These are phyloP conservation scores for Cyclotella distinguenda DNA, from an alignment of 108 stramenopile genomes.

Conservation along the genomic window DNA sequence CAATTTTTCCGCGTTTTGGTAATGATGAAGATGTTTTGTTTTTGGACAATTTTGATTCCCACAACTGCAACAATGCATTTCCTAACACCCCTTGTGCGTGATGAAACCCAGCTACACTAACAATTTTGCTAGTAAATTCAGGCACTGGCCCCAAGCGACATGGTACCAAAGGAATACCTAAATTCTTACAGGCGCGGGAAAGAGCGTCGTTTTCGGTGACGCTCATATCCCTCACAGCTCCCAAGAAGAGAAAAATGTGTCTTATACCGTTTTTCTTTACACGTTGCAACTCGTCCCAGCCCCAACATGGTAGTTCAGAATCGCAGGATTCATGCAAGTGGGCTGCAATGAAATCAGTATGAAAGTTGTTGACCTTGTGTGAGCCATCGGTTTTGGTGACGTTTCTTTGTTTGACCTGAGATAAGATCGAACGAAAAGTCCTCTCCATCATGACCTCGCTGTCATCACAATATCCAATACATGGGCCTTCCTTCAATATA, in stretches of 20 bases:
- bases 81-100: slow-evolving; percentile 37
- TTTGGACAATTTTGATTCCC: slow-evolving; percentile 14
- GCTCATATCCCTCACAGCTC: slow-evolving; percentile 78
- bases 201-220: slow-evolving; percentile 50
- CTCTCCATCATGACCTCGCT: slow-evolving; percentile 24
- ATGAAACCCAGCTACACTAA: slow-evolving; percentile 67
- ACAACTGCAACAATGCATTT: slow-evolving; percentile 35
- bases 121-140: slow-evolving; percentile 77
- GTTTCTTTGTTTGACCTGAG: background rate
- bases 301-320: slow-evolving; percentile 69
- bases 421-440: slow-evolving; percentile 20
- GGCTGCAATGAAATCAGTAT: slow-evolving; percentile 48
- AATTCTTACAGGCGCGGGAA: slow-evolving; percentile 35
- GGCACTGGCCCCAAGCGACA: slow-evolving; percentile 71
- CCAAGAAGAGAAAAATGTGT: slow-evolving; percentile 60
- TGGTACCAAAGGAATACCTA: slow-evolving; percentile 48
- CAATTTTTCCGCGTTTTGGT: slow-evolving; percentile 4
- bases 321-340: slow-evolving; percentile 71
- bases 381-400: background rate
- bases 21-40: background rate
- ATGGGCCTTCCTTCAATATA: background rate
- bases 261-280: slow-evolving; percentile 10
- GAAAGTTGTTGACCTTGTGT: slow-evolving; percentile 5
- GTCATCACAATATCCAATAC: slow-evolving; percentile 5
- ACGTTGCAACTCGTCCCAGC: slow-evolving; percentile 16